Evolutionary conservation across 306 rosid genomes (phyloP), one percentile per base, ranked within the genome.

Genomic region (Quercus alba): DNA sequence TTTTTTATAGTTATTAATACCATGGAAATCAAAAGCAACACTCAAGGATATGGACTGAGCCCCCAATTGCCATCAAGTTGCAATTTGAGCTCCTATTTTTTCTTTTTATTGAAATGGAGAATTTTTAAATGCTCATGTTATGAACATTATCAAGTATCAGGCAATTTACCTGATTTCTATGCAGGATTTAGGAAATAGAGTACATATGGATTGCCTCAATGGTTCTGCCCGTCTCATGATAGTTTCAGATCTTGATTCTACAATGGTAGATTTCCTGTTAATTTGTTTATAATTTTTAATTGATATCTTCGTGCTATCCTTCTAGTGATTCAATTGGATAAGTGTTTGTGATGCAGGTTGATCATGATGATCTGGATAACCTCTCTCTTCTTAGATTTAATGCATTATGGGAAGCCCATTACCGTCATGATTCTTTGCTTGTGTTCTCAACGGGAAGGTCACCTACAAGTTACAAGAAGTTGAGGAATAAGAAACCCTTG

Each of bases 391-490:
- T 92, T 13, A 81, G 90, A 82, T 92, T 94, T 75, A 90, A 87
- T 83, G 91, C 96, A 0, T 86, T 94, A 19, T 94, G 97, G 98
- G 98, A 94, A 88, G 83, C 91, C 78, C 74, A 85, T 83, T 91
- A 90, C 77, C 93, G 96, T 72, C 96, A 82, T 52, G 81, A 90
- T 84, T 92, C 96, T 82, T 87, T 94, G 59, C 92, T 94, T 25
- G 97, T 94, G 76, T 94, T 85, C 84, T 94, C 98, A 69, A 94
- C 98, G 13, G 97, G 97, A 78, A 90, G 98, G 75, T 92, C 98
- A 9, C 94, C 90, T 56, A 51, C 90, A 10, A 82, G 83, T 56
- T 91, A 87, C 84, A 3, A 66, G 33, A 81, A 81, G 64, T 71
- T 94, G 56, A 86, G 93, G 82, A 81, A 68, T 73, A 71, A 83